phyloP scores from a whole-genome alignment of 768 basidiomycete genomes.

The Suillus subalutaceus region DNA sequence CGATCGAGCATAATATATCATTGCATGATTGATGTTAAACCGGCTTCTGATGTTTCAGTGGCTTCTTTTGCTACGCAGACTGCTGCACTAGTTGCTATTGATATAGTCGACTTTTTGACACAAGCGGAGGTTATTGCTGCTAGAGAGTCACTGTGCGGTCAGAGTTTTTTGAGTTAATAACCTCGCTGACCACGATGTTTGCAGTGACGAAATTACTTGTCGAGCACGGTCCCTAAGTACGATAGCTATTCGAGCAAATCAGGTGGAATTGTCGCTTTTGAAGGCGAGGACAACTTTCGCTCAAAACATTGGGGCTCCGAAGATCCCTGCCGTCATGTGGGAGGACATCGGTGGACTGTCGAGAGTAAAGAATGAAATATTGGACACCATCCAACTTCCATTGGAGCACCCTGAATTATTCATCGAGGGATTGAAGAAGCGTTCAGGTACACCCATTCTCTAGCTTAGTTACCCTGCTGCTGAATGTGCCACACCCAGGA shows the following conservation, averaged over 20 bases:
- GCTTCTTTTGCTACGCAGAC: conserved; percentile 77
- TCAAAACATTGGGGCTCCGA: conserved; percentile 95
- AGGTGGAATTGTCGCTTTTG: conserved; percentile 74
- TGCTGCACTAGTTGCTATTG: conserved; percentile 85
- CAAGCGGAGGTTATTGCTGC: conserved; percentile 57
- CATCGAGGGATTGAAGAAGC: conserved; percentile 88
- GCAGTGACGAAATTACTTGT: not conserved
- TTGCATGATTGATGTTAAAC: conserved; percentile 35
- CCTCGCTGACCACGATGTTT: conserved; percentile 3
- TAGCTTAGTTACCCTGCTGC: not conserved
- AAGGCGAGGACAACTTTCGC: conserved; percentile 79
- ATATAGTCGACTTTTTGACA: conserved; percentile 70
- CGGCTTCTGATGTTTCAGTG: conserved; percentile 84
- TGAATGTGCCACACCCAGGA: conserved; percentile 45
- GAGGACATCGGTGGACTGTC: conserved; percentile 95
- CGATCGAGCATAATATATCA: conserved; percentile 58
- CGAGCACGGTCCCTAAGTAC: not conserved
- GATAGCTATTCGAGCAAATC: conserved; percentile 39
- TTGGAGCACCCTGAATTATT: conserved; percentile 91
- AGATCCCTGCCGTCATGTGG: conserved; percentile 95
- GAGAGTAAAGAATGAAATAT: conserved; percentile 85
- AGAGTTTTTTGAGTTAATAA: not conserved
- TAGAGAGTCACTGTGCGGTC: conserved; percentile 18
- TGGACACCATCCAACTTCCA: conserved; percentile 95
- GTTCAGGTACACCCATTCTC: conserved; percentile 65